These are phyloP conservation scores for Mariannaea sp. DNA, from an alignment of 2,329 filamentous ascomycete species.

Conservation along the genomic window DNA sequence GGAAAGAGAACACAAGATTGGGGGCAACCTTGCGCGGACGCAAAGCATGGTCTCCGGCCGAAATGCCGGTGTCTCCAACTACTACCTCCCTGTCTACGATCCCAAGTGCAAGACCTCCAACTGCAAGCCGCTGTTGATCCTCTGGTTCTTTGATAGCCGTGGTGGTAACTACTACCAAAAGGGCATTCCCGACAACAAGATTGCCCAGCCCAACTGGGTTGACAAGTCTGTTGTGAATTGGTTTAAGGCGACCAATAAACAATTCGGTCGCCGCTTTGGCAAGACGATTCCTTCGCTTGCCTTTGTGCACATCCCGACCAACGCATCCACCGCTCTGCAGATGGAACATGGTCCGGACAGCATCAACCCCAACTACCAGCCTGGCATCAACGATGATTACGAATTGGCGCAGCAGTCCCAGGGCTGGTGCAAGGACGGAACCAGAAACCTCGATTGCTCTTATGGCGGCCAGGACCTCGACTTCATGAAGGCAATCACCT, in stretches of 20 bases:
- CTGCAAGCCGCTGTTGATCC: conserved; percentile 51
- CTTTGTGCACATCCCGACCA: conserved; percentile 55
- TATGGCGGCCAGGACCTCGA: conserved; percentile 59
- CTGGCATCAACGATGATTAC: conserved; percentile 53
- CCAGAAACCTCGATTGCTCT: conserved; percentile 44
- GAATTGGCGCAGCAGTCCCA: conserved; percentile 49
- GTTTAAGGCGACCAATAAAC: conserved; percentile 45
- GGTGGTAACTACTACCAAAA: conserved; percentile 59
- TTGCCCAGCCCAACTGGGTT: conserved; percentile 50
- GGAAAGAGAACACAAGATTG: conserved; percentile 46
- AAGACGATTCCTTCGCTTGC: conserved; percentile 51
- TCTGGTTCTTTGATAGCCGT: conserved; percentile 76
- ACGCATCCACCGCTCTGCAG: conserved; percentile 49
- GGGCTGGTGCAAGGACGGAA: conserved; percentile 51
- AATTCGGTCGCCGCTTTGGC: conserved; percentile 35
- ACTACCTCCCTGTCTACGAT: conserved; percentile 52
- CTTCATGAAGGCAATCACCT: conserved; percentile 66
- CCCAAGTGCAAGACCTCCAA: conserved; percentile 38
- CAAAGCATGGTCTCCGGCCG: conserved; percentile 45
- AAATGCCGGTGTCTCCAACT: conserved; percentile 52
- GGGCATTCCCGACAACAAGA: no score
- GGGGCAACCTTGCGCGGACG: conserved; percentile 48
- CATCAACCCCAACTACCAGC: conserved; percentile 46
- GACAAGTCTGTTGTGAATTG: conserved; percentile 50
- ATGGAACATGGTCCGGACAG: background rate